These are phyloP conservation scores for Linnemannia elongata DNA, from an alignment of 192 early-diverging fungal species.

Conservation along the genomic window DNA sequence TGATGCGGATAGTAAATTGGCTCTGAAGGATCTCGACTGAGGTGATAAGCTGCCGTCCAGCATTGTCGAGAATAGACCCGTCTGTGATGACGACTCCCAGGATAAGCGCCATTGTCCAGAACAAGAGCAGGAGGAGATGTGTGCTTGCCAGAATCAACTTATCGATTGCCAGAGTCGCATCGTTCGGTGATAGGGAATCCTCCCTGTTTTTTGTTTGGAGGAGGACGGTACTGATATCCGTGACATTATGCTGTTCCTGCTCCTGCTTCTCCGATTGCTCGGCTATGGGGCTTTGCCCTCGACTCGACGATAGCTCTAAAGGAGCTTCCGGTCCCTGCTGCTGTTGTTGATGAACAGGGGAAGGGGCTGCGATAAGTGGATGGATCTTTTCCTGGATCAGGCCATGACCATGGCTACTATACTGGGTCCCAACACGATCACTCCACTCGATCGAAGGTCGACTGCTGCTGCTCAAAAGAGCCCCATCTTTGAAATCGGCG, in stretches of 20 bases:
- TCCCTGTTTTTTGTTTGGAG: background rate
- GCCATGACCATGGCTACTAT: background rate
- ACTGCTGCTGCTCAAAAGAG: background rate
- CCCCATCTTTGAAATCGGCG: slow-evolving; percentile 1
- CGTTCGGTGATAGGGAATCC: background rate
- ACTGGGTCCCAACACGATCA: background rate
- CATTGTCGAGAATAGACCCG: background rate
- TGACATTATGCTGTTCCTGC: background rate
- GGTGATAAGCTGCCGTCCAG: background rate
- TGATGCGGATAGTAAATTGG: background rate
- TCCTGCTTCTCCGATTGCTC: background rate
- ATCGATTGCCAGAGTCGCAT: background rate
- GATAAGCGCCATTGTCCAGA: background rate
- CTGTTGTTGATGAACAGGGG: background rate
- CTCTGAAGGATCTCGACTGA: background rate
- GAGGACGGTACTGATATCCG: background rate
- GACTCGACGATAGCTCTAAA: background rate
- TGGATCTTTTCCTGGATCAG: background rate
- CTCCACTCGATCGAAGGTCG: slow-evolving; percentile 2
- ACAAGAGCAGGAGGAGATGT: background rate
- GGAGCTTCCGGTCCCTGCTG: background rate
- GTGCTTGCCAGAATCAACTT: background rate
- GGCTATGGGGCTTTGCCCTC: background rate
- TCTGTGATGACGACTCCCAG: background rate
- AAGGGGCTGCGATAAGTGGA: background rate